Base-by-base conservation (phyloP, 805 yeast species). In the Saccharomycopsis selenospora region DNA sequence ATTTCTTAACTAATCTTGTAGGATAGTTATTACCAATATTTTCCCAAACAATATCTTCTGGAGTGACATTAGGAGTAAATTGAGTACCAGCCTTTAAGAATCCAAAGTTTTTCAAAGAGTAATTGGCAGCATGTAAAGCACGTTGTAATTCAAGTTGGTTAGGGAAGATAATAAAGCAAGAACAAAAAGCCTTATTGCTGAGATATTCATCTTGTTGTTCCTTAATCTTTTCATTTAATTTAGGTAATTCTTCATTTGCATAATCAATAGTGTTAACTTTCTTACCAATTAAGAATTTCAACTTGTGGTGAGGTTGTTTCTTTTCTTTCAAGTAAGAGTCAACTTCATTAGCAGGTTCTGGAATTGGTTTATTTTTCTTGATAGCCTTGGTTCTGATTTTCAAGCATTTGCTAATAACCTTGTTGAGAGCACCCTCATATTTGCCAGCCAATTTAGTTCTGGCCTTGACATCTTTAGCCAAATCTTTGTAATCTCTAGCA, bases 131-230 rank as follows among this genome's bases (percentile, higher is more conserved):
- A 68, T 91, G 98, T 65, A 73, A 85, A 43, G 96, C 95, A 56
- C 80, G 74, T 66, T 90, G 97, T 48, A 93, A 83, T 62, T 90
- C 95, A 52, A 84, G 74, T 65, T 89, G 96, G 52, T 85, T 73
- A 45, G 84, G 75, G 65, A 93, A 91, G 60, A 86, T 88, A 49
- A 89, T 64, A 59, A 89, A 87, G 4, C 82, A 91, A 33, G 95
- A 77, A 3, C 84, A 80, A 38, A 75, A 62, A 58, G 75, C 75
- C 3, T 76, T 69, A 52, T 72, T 71, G 5, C 73, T 65, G 43
- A 73, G 73, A 64, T 77, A 75, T 33, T 69, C 65, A 14, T 63
- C 59, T 65, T 87, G 96, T 43, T 70, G 65, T 25, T 72, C 68
- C 42, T 68, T 70, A 56, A 93, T 83, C 45, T 85, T 77, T 10